phyloP scores from a whole-genome alignment of 306 rosid genomes.

The Sindora glabra region DNA sequence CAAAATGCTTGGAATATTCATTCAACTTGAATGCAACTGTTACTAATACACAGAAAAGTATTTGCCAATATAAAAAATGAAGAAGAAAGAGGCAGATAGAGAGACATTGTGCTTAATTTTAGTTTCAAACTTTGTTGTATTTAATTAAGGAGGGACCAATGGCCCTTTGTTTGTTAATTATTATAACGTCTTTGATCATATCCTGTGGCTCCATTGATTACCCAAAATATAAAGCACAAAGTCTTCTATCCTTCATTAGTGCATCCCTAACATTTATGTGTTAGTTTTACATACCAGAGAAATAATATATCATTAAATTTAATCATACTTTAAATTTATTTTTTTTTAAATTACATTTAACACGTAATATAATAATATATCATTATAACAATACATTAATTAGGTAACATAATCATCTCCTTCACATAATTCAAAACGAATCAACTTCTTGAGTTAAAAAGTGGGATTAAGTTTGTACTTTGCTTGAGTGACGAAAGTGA shows the following conservation, averaged over 20 bases:
- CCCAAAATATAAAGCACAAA: constrained; percentile 20
- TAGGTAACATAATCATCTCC: no score
- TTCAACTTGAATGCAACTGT: constrained; percentile 15
- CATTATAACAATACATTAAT: no score
- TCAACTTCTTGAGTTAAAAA: constrained; percentile 24
- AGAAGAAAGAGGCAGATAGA: not conserved
- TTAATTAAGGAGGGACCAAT: constrained; percentile 27
- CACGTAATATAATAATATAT: no score
- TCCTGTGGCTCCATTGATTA: constrained; percentile 27
- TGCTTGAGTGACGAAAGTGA: constrained; percentile 22
- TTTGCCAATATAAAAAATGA: not conserved
- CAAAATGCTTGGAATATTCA: constrained; percentile 28
- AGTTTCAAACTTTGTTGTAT: no score
- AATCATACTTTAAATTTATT: no score
- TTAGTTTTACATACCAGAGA: no score
- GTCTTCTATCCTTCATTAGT: constrained; percentile 27
- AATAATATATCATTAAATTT: no score
- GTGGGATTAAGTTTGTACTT: constrained; percentile 27
- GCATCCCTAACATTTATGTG: no score
- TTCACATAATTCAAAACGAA: constrained; percentile 44
- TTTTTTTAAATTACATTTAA: no score
- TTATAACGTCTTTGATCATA: constrained; percentile 38
- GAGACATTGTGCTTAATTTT: not conserved
- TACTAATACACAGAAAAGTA: constrained; percentile 10
- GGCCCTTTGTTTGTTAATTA: constrained; percentile 15